Percentiles rank a stretch among this genome's conserved stretches.
Evolutionary conservation across 306 rosid genomes (phyloP).

Genomic region (Pterocarpus macrocarpus): DNA sequence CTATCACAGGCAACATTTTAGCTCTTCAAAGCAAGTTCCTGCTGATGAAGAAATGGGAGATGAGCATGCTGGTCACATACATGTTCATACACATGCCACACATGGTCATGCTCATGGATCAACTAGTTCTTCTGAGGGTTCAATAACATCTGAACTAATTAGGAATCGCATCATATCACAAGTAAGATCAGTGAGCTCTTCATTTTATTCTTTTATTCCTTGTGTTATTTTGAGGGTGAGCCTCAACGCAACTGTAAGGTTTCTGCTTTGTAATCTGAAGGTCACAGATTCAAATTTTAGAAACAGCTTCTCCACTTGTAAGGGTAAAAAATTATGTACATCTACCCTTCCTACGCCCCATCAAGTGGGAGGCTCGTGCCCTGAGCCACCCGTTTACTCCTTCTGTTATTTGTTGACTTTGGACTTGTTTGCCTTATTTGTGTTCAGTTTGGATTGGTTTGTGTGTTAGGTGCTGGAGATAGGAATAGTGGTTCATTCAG

Average conservation of each 20-base stretch:
- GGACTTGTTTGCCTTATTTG: neutral
- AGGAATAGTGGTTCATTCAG: conserved; percentile 89
- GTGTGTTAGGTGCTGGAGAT: conserved; percentile 70
- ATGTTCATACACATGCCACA: conserved; percentile 92
- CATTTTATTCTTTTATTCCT: too few species aligned
- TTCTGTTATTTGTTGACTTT: neutral
- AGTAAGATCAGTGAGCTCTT: conserved; percentile 47
- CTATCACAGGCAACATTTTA: conserved; percentile 63
- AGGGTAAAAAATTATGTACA: too few species aligned
- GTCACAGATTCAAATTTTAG: too few species aligned
- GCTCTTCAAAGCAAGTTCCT: conserved; percentile 53
- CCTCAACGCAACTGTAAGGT: too few species aligned
- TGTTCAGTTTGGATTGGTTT: neutral
- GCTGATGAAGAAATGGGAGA: conserved; percentile 60
- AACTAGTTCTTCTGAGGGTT: conserved; percentile 44
- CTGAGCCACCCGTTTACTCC: too few species aligned
- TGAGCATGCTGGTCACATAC: conserved; percentile 77
- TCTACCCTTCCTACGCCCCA: too few species aligned
- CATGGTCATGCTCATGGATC: conserved; percentile 97
- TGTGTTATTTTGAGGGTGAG: too few species aligned
- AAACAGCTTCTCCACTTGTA: too few species aligned
- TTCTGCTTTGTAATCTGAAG: too few species aligned
- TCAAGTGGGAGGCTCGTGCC: too few species aligned
- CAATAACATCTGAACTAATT: conserved; percentile 50
- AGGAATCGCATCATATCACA: conserved; percentile 83